Evolutionary conservation across 1,139 yeast species (phyloP).

Genomic region (Hanseniaspora sp.): DNA sequence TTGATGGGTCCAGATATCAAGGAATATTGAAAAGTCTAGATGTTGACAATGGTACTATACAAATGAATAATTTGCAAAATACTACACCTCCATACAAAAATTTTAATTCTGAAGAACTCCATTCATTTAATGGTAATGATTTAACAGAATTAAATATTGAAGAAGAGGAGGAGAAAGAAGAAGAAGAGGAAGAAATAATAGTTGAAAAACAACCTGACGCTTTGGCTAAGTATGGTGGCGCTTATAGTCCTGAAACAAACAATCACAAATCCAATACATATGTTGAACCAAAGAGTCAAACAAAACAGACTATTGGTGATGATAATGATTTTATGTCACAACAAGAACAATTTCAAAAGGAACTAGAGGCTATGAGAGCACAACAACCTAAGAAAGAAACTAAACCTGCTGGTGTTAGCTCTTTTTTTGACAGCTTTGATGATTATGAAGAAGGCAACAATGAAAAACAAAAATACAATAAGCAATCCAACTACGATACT

Average conservation of each 20-base stretch:
- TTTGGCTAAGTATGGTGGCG: not conserved
- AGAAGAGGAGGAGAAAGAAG: conserved; percentile 1
- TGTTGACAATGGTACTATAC: conserved; percentile 84
- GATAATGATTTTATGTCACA: conserved; percentile 51
- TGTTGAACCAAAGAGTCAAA: conserved; percentile 11
- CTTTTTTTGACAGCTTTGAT: conserved; percentile 73
- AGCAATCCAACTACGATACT: conserved; percentile 46
- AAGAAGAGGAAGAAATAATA: conserved; percentile 5
- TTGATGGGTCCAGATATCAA: conserved; percentile 76
- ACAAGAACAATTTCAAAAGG: conserved; percentile 51
- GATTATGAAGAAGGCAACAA: conserved; percentile 48
- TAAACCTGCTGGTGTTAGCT: conserved; percentile 23
- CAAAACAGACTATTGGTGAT: conserved; percentile 28
- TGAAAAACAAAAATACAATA: conserved; percentile 30
- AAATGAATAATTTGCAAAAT: conserved; percentile 55
- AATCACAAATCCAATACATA: not conserved
- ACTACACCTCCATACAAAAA: conserved; percentile 2
- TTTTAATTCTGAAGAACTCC: not conserved
- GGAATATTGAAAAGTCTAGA: conserved; percentile 80
- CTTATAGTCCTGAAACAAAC: not conserved
- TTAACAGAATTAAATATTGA: conserved; percentile 74
- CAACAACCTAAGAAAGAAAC: conserved; percentile 18
- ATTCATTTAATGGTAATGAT: conserved; percentile 58
- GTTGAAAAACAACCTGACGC: not conserved
- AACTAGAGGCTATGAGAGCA: conserved; percentile 22